Evolutionary conservation across 257 asterid genomes (phyloP).

Genomic region (Ophiorrhiza pumila): DNA sequence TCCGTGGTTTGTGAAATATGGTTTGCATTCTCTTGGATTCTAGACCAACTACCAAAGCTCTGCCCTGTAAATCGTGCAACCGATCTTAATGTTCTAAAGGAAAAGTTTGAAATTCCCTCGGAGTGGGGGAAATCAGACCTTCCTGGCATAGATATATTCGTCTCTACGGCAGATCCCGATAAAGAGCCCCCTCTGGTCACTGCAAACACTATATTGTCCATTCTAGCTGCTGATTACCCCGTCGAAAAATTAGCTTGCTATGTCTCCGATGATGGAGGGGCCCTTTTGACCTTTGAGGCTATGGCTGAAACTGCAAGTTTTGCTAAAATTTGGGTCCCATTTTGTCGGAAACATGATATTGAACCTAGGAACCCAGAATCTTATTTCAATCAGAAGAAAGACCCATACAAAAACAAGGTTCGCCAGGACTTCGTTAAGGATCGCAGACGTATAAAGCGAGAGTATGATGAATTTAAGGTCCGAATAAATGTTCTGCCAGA

Average conservation of each 20-base stretch:
- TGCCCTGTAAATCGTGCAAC: slow-evolving; percentile 77
- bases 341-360: slow-evolving; percentile 69
- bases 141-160: slow-evolving; percentile 72
- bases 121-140: slow-evolving; percentile 88
- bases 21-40: slow-evolving; percentile 91
- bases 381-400: slow-evolving; percentile 65
- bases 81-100: slow-evolving; percentile 63
- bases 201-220: slow-evolving; percentile 73
- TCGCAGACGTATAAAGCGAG: slow-evolving; percentile 80
- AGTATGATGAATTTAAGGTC: slow-evolving; percentile 83
- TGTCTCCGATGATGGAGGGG: slow-evolving; percentile 87
- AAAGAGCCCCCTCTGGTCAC: slow-evolving; percentile 88
- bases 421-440: slow-evolving; percentile 75
- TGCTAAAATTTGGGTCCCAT: slow-evolving; percentile 82
- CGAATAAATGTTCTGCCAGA: slow-evolving; percentile 77
- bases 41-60: slow-evolving; percentile 80
- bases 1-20: slow-evolving; percentile 72
- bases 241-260: slow-evolving; percentile 81
- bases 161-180: slow-evolving; percentile 88
- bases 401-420: slow-evolving; percentile 78
- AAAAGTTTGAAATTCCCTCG: slow-evolving; percentile 66
- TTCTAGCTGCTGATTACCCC: slow-evolving; percentile 77
- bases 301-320: slow-evolving; percentile 92
- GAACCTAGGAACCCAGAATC: slow-evolving; percentile 85
- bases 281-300: slow-evolving; percentile 82